phyloP scores from a whole-genome alignment of 1,284 basidiomycete species.

The Tilletia indica region DNA sequence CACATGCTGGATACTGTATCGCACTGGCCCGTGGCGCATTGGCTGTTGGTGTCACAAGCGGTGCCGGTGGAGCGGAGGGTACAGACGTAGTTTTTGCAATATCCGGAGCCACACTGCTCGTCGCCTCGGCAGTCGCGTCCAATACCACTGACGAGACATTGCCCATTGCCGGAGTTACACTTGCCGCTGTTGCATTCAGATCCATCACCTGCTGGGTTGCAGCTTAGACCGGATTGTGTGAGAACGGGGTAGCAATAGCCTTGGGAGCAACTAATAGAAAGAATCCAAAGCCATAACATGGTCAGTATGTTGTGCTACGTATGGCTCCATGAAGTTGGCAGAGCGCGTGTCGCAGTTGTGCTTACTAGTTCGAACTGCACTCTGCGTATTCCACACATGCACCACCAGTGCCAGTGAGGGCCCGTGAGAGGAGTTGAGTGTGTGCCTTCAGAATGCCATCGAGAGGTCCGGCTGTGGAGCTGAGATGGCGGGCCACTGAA shows the following conservation, averaged over 20 bases:
- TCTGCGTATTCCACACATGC: too few species aligned
- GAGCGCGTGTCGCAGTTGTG: too few species aligned
- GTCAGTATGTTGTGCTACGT: too few species aligned
- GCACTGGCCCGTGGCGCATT: background rate
- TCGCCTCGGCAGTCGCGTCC: background rate
- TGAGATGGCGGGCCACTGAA: too few species aligned
- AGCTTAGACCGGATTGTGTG: background rate
- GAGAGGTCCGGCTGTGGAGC: too few species aligned
- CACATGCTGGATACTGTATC: background rate
- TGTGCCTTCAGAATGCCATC: too few species aligned
- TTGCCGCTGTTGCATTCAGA: background rate
- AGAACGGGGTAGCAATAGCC: background rate
- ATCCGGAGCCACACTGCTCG: background rate
- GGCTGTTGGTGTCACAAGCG: background rate
- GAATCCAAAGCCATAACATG: too few species aligned
- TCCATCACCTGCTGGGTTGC: background rate
- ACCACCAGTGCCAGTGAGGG: too few species aligned
- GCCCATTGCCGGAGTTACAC: background rate
- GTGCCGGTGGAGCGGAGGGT: background rate
- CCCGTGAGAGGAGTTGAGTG: too few species aligned
- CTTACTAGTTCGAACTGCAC: too few species aligned
- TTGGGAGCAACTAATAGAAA: too few species aligned
- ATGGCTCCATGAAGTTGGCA: too few species aligned
- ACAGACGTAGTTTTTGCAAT: background rate
- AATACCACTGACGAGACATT: background rate